A percentile compares a stretch with the other conserved stretches of the same genome.
Conservation (phyloP, 805 yeast genomes). For the Myxozyma kluyveri region DNA sequence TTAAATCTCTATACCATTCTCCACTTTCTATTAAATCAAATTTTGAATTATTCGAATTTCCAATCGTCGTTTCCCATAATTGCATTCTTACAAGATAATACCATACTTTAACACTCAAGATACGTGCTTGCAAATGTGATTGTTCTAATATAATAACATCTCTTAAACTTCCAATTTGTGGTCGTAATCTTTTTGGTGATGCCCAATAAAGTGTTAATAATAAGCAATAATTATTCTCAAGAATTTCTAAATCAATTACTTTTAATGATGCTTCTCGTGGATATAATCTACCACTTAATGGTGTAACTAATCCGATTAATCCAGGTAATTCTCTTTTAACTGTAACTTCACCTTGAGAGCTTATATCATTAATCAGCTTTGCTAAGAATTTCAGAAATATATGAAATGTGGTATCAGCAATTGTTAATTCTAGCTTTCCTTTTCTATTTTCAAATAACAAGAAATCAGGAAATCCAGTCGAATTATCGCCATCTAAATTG, state of each 20-base stretch:
- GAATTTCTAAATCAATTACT: constrained; percentile 29
- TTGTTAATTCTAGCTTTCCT: constrained; percentile 20
- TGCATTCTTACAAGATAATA: constrained; percentile 24
- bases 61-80: background rate
- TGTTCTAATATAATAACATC: constrained; percentile 31
- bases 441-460: constrained; percentile 14
- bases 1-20: constrained; percentile 28
- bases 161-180: constrained; percentile 29
- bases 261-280: constrained; percentile 25
- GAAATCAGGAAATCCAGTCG: constrained; percentile 31
- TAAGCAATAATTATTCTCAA: constrained; percentile 32
- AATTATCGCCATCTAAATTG: constrained; percentile 23
- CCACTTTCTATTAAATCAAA: constrained; percentile 15
- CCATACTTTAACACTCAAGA: constrained; percentile 34
- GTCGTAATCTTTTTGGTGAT: constrained; percentile 29
- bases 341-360: constrained; percentile 4
- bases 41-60: background rate
- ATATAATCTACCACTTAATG: constrained; percentile 31
- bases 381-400: constrained; percentile 31
- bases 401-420: constrained; percentile 32
- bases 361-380: constrained; percentile 14
- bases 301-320: constrained; percentile 32
- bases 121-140: constrained; percentile 32
- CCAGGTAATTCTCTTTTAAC: constrained; percentile 22
- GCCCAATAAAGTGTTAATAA: constrained; percentile 33